A percentile compares a stretch with the other conserved stretches of the same genome.
phyloP scores from a whole-genome alignment of 2,329 filamentous ascomycete species.

The Mycosphaerella sp. region DNA sequence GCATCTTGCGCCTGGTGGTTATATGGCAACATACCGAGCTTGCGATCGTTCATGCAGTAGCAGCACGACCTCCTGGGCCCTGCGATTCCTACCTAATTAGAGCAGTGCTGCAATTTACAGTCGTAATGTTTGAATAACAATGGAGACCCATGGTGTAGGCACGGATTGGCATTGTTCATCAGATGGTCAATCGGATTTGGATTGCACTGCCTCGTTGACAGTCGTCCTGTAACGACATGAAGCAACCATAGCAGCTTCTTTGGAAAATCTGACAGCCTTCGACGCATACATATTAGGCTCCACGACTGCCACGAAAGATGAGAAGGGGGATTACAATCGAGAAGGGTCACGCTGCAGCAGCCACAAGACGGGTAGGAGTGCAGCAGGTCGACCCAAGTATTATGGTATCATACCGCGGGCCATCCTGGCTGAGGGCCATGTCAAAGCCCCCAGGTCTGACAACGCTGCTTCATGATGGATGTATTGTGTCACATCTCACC shows the following conservation, averaged over 20 bases:
- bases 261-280: not conserved
- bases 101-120: too few species aligned
- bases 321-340: not conserved
- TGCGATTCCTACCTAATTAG: too few species aligned
- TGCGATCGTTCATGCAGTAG: too few species aligned
- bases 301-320: not conserved
- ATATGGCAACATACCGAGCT: too few species aligned
- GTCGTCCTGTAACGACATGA: not conserved
- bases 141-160: too few species aligned
- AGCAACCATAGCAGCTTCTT: not conserved
- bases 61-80: too few species aligned
- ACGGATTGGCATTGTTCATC: too few species aligned
- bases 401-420: not conserved
- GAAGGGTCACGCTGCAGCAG: not conserved
- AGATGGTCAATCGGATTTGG: not conserved
- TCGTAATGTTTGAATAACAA: too few species aligned
- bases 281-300: not conserved
- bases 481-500: constrained; percentile 1
- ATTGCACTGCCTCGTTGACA: not conserved
- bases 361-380: not conserved
- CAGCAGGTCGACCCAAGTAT: not conserved
- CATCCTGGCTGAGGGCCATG: not conserved
- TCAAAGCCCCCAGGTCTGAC: not conserved
- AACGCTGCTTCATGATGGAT: constrained; percentile 8
- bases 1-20: too few species aligned